Base-by-base conservation (phyloP, 768 basidiomycete species). In the Amanita phalloides region DNA sequence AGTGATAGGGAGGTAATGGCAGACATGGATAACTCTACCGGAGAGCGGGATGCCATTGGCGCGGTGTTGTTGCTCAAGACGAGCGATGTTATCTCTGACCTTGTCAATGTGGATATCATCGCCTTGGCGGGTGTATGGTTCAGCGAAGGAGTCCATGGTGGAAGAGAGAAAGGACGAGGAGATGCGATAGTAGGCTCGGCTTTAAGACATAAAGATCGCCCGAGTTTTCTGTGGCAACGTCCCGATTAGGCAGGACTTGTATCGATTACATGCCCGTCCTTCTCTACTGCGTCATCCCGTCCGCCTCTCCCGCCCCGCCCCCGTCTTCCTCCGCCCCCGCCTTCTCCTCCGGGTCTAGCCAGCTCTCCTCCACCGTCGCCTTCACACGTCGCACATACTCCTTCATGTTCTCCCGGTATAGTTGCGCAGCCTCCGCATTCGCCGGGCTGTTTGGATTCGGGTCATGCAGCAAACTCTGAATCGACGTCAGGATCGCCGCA, bases 361-460 rank as follows among this genome's bases (percentile, higher is more conserved):
- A 96, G 54, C 89, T 92, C 64, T 90, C 86, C 69, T 96, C 94
- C 28, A 96, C 93, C 0, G 93, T 95, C 39, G 79, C 81, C 69
- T 95, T 90, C 28, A 54, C 56, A 6, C 51, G 46, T 46, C 21
- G 23, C 20, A 59, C 26, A 51, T 56, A 59, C 17, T 56, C 49
- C 35, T 51, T 30, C 35, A 59, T 57, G 23, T 55, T 44, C 42
- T 53, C 38, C 53, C 95, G 73, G 63, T 94, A 99, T 55, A 99
- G 67, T 68, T 93, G 90, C 5, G 96, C 96, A 0, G 96, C 96
- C 69, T 99, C 96, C 3, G 93, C 95, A 62, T 99, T 99, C 3
- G 95, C 96, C 11, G 96, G 95, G 62, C 92, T 95, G 65, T 93
- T 92, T 1, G 95, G 95, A 66, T 99, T 99, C 10, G 96, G 96